A percentile compares a stretch with the other conserved stretches of the same genome.
Evolutionary conservation across 2,329 filamentous ascomycete species (phyloP).

Genomic region (Cladosporium sp.): DNA sequence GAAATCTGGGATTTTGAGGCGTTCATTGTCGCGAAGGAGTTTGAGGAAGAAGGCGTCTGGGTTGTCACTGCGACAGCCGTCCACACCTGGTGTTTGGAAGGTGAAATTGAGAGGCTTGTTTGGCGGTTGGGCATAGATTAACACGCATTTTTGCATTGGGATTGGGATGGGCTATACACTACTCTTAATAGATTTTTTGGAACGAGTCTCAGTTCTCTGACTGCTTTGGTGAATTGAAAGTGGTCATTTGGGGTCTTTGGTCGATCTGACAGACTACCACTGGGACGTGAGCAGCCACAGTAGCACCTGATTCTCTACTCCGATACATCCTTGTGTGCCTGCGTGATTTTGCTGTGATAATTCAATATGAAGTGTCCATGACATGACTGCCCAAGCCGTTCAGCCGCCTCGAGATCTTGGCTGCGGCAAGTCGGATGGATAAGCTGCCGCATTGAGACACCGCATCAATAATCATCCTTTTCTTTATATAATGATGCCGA

Average conservation of each 20-base stretch:
- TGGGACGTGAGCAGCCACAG: background rate
- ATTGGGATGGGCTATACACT: background rate
- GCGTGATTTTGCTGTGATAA: background rate
- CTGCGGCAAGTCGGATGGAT: background rate
- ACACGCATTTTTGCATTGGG: background rate
- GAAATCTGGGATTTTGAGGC: background rate
- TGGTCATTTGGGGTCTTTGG: background rate
- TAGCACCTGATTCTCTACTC: background rate
- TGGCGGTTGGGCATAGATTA: background rate
- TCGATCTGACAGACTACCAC: background rate
- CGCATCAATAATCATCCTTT: background rate
- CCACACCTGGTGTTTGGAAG: background rate
- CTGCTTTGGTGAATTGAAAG: background rate
- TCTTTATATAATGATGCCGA: background rate
- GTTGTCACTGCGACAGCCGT: background rate
- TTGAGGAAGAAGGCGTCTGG: background rate
- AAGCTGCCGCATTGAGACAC: background rate
- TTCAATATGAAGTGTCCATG: background rate
- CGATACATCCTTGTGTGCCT: background rate
- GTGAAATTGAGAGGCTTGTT: constrained; percentile 11
- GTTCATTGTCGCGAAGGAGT: background rate
- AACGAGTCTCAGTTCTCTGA: background rate
- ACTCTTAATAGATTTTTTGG: background rate
- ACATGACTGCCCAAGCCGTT: background rate
- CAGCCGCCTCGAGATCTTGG: background rate